Base-by-base conservation (phyloP, 148 eudicot species). In the Persicaria maculosa region DNA sequence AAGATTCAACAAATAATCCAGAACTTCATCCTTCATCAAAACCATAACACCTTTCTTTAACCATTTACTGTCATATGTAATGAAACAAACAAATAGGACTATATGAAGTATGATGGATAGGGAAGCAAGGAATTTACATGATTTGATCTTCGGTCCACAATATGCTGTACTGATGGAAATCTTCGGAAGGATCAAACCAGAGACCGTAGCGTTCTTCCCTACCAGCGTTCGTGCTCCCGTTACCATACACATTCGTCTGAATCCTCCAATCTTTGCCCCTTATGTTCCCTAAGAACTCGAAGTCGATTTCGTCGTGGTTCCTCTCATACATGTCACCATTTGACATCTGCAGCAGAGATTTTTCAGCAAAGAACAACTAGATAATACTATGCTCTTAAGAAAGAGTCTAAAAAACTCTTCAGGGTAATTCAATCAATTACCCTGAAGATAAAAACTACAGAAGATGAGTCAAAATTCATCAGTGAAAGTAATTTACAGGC, bases 131-230 rank as follows among this genome's bases (percentile, higher is more conserved):
- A 20, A 59, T 22, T 77, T 86, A 88, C 92, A 93, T 88, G 79
- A 93, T 91, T 61, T 79, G 86, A 79, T 87, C 81, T 67, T 87
- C 74, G 74, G 90, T 83, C 98, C 98, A 93, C 20, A 93, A 86
- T 53, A 93, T 86, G 79, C 91, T 87, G 79, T 93, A 93, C 7
- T 81, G 88, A 80, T 93, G 98, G 70, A 83, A 91, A 74, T 91
- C 97, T 76, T 91, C 93, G 0, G 95, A 79, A 61, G 97, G 98
- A 82, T 93, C 98, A 81, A 93, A 93, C 97, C 97, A 88, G 14
- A 93, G 86, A 8, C 87, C 87, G 77, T 89, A 89, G 82, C 98
- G 82, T 73, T 93, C 98, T 83, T 93, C 98, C 77, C 98, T 85
- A 4, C 98, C 98, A 55, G 83, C 47, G 77, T 57, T 81, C 31